Base-by-base conservation (phyloP, 2,329 filamentous ascomycete species). In the Chlorencoelia australis region DNA sequence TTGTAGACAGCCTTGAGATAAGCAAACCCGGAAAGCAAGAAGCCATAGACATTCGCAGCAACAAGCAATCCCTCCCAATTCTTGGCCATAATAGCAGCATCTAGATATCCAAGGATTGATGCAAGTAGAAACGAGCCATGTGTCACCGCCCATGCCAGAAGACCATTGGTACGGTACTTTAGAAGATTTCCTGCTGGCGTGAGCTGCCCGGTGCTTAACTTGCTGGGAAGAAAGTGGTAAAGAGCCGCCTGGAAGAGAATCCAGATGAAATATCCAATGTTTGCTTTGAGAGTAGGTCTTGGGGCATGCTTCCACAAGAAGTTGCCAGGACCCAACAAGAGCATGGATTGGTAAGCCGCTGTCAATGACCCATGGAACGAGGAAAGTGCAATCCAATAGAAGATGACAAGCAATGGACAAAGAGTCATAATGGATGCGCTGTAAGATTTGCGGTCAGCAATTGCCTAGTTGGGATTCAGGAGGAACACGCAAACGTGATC, bases 101-200 rank as follows among this genome's bases (percentile, higher is more conserved):
- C 57, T 9, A 65, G 22, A 4, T 57, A 15, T 0, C 58, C 60
- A 14, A 45, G 35, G 16, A 46, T 46, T 19, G 51, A 51, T 3
- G 54, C 41, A 1, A 25, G 30, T 4, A 46, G 45, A 30, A 57
- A 58, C 1, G 62, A 34, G 2, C 52, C 18, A 41, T 65, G 57
- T 0, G 62, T 65, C 5, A 62, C 41, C 4, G 57, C 32, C 59
- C 61, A 66, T 5, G 62, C 61, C 1, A 44, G 43, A 1, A 66
- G 46, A 0, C 64, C 64, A 42, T 67, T 67, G n/a, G 59, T 63
- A 14, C 53, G 55, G 41, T 67, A 67, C 5, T 56, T 53, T 7
- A 67, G 51, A 16, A 65, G 49, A 41, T 66, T 44, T 1, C 63
- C 63, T 11, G 62, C 64, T 3, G 64, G 63, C 0, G 63, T 66